phyloP scores from a whole-genome alignment of 2,329 filamentous ascomycete genomes.

The Penicillium freii region DNA sequence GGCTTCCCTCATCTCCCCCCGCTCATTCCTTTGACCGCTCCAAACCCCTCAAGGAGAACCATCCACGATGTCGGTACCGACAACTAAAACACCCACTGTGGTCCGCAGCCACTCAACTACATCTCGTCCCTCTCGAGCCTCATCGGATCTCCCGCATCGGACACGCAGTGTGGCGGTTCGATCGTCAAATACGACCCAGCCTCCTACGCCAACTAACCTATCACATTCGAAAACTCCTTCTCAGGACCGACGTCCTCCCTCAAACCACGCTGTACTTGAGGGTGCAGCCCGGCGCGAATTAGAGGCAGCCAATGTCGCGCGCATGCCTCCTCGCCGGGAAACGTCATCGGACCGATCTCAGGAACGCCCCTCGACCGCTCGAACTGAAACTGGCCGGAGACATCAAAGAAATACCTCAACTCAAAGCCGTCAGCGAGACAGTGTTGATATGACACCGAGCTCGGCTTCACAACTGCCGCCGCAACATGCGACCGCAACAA shows the following conservation, averaged over 20 bases:
- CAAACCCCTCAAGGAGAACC: constrained; percentile 11
- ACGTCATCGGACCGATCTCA: constrained; percentile 62
- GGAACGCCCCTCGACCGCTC: constrained; percentile 43
- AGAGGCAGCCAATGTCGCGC: constrained; percentile 67
- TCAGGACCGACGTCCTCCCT: constrained; percentile 47
- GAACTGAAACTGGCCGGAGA: constrained; percentile 54
- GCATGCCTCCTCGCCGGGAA: constrained; percentile 56
- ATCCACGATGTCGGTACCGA: constrained; percentile 46
- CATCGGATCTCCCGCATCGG: constrained; percentile 47
- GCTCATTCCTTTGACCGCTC: constrained; percentile 17
- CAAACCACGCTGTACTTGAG: constrained; percentile 50
- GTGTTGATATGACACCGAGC: constrained; percentile 46
- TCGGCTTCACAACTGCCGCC: constrained; percentile 54
- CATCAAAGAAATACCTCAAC: constrained; percentile 42
- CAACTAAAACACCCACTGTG: constrained; percentile 46
- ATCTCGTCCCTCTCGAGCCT: constrained; percentile 44
- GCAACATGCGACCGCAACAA: constrained; percentile 42
- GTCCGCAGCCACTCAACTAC: constrained; percentile 52
- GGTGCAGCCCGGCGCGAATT: constrained; percentile 66
- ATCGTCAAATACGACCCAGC: constrained; percentile 39
- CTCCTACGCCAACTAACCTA: constrained; percentile 32
- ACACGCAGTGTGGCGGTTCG: constrained; percentile 47
- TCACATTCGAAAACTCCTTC: constrained; percentile 42
- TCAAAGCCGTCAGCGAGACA: constrained; percentile 43
- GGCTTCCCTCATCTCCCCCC: constrained; percentile 14